Base-by-base conservation (phyloP, 257 asterid species). In the Plantago major region DNA sequence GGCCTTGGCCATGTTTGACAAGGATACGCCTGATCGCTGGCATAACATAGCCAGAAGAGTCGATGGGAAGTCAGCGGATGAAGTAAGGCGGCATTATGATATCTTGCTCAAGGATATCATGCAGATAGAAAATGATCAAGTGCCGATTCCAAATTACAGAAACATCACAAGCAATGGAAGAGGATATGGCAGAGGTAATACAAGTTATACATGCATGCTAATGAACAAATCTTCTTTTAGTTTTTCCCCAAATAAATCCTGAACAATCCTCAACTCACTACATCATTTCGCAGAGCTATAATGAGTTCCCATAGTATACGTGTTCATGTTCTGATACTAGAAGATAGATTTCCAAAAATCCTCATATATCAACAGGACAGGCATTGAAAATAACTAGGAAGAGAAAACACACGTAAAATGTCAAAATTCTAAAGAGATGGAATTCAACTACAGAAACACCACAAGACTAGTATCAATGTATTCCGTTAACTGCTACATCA, bases 21-120 rank as follows among this genome's bases (percentile, higher is more conserved):
- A 62, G 66, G 88, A 82, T 9, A 79, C 88, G 0, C 82, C 84
- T 3, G 81, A 82, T 22, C 77, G 82, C 0, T 82, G 88, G 88
- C 67, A 68, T 11, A 81, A 81, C 75, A 76, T 81, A 43, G 84
- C 88, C 51, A 28, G 79, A 44, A 74, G 77, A 4, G 80, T 81
- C 17, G 66, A 71, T 0, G 88, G 82, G 50, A 79, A 79, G 62
- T 71, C 88, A 0, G 75, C 74, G 0, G 82, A 78, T 19, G 88
- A 81, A 71, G 88, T 81, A 1, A 73, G 77, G 63, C 66, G 84
- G 46, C 82, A 81, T 55, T 81, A 81, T 46, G 81, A 81, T 49
- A 71, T 44, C 6, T 71, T 81, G 0, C 79, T 68, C 37, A 72
- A 73, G 53, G 88, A 81, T 64, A 76, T 81, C 58, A 76, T 71